Evolutionary conservation across 164 flowering plant species (phyloP).

Genomic region (Brasenia schreberi): DNA sequence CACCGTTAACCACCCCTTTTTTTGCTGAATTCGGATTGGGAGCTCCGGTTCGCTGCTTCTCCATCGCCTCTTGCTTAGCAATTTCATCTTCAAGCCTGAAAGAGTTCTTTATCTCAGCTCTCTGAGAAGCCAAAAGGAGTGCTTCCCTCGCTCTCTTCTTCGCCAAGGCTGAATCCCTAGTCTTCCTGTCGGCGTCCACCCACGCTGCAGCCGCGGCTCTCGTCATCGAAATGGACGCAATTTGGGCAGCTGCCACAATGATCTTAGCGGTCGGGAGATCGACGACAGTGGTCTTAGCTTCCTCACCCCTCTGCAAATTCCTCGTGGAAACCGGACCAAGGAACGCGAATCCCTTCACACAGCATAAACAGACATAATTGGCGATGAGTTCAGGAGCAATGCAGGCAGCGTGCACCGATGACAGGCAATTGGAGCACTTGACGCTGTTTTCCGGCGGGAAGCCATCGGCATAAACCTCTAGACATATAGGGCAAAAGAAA

Average conservation of each 20-base stretch:
- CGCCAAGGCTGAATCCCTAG: background rate
- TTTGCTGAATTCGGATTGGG: background rate
- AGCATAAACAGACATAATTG: background rate
- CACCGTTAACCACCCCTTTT: background rate
- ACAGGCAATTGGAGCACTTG: background rate
- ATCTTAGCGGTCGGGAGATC: background rate
- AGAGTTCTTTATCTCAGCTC: background rate
- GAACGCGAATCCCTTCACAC: background rate
- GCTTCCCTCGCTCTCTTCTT: background rate
- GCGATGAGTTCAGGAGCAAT: background rate
- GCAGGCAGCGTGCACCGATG: background rate
- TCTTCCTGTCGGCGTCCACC: background rate
- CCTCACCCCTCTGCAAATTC: background rate
- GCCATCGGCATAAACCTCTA: background rate
- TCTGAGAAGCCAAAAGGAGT: background rate
- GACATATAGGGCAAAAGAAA: background rate
- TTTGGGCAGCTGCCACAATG: background rate
- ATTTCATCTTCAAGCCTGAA: background rate
- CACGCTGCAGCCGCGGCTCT: background rate
- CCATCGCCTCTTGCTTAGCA: background rate
- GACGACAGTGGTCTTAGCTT: background rate
- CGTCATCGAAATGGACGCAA: background rate
- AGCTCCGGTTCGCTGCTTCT: background rate
- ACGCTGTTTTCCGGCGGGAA: background rate
- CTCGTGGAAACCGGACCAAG: background rate